These are phyloP conservation scores for Salix suchowensis DNA, from an alignment of 345 rosid genomes.

Conservation along the genomic window DNA sequence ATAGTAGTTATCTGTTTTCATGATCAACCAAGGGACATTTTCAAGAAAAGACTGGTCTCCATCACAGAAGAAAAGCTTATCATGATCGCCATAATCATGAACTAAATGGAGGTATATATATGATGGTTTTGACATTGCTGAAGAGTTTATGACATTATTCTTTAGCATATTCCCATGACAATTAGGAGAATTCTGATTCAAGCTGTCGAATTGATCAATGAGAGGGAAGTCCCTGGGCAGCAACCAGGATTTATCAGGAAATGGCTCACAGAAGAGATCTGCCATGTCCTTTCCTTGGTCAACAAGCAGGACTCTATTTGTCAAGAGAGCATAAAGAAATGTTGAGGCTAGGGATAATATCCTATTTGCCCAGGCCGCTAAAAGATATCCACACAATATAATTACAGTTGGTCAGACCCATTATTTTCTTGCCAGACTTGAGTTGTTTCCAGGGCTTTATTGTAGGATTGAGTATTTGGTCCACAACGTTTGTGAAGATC, in stretches of 20 bases:
- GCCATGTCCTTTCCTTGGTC: constrained; percentile 25
- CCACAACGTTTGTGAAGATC: constrained; percentile 29
- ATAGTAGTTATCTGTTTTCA: constrained; percentile 24
- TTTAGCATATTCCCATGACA: constrained; percentile 23
- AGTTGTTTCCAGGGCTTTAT: constrained; percentile 14
- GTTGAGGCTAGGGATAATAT: constrained; percentile 24
- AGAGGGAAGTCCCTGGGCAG: constrained; percentile 20
- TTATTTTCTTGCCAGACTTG: constrained; percentile 8
- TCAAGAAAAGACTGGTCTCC: constrained; percentile 18
- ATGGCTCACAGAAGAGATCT: constrained; percentile 31
- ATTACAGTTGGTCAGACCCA: constrained; percentile 16
- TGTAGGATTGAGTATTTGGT: constrained; percentile 20
- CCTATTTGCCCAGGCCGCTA: constrained; percentile 29
- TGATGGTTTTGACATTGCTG: constrained; percentile 4
- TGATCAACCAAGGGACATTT: constrained; percentile 24
- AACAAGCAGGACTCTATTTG: constrained; percentile 26
- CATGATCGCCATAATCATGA: constrained; percentile 25
- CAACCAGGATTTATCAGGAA: constrained; percentile 27
- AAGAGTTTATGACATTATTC: constrained; percentile 8
- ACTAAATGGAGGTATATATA: constrained; percentile 20
- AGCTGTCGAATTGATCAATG: constrained; percentile 3
- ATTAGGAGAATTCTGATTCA: constrained; percentile 12
- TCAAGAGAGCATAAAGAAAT: constrained; percentile 26
- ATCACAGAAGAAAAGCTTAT: constrained; percentile 26
- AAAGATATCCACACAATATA: constrained; percentile 29